These are phyloP conservation scores for Darksidea phi DNA, from an alignment of 495 filamentous ascomycete species.

Conservation along the genomic window DNA sequence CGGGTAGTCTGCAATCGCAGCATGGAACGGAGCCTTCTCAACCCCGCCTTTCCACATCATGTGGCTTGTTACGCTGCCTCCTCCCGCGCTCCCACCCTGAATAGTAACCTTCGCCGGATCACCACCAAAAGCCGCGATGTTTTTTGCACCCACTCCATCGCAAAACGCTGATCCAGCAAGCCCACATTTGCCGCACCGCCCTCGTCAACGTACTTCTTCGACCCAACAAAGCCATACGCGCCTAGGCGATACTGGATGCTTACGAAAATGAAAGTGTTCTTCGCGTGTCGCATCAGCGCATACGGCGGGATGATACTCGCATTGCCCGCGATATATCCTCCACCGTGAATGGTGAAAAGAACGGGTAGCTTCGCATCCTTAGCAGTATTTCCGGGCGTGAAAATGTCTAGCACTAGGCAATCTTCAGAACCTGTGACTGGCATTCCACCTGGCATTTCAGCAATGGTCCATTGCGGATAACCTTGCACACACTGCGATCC, in stretches of 20 bases:
- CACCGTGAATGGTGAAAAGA: slow-evolving; percentile 20
- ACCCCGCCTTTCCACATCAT: slow-evolving; percentile 22
- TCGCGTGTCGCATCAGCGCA: slow-evolving; percentile 11
- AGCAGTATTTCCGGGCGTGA: slow-evolving; percentile 2
- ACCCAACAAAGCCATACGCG: background rate
- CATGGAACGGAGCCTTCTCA: slow-evolving; percentile 19
- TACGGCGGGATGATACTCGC: background rate
- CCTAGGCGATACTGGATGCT: background rate
- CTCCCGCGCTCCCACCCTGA: slow-evolving; percentile 37
- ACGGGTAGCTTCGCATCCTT: slow-evolving; percentile 19
- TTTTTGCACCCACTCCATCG: slow-evolving; percentile 36
- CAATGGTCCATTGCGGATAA: background rate
- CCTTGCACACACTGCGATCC: slow-evolving; percentile 18
- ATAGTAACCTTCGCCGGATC: slow-evolving; percentile 36
- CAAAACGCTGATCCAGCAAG: slow-evolving; percentile 36
- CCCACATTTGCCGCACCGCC: slow-evolving; percentile 14
- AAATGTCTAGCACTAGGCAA: slow-evolving; percentile 16
- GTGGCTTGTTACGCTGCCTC: slow-evolving; percentile 19
- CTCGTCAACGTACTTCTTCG: slow-evolving; percentile 1
- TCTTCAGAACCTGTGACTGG: slow-evolving; percentile 16
- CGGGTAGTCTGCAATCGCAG: slow-evolving; percentile 29
- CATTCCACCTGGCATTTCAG: background rate
- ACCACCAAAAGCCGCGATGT: slow-evolving; percentile 38
- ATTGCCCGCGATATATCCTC: slow-evolving; percentile 16
- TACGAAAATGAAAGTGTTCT: slow-evolving; percentile 3